Base-by-base conservation (phyloP, 2,329 filamentous ascomycete species). In the Nemania sp. region DNA sequence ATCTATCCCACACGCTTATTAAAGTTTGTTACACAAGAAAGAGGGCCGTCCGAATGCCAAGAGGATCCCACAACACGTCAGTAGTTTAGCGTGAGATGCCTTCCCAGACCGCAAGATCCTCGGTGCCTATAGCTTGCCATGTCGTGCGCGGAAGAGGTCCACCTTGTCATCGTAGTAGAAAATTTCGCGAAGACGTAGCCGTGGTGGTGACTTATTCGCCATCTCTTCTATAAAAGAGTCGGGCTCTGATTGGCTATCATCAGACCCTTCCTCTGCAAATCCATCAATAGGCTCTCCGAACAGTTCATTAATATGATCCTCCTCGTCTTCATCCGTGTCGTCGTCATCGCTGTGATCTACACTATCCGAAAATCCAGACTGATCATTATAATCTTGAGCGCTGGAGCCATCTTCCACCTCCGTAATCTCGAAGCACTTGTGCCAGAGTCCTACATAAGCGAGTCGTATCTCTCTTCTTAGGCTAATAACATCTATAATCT, bases 121-220 rank as follows among this genome's bases (percentile, higher is more conserved):
- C 27, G 24, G 24, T 38, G 35, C 62, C 75, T 75, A 85, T 64
- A 85, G 74, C 73, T 77, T 79, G 20, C 87, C 89, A 79, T 93
- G 90, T 68, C 92, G 86, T 35, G 91, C 91, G 78, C 91, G 92
- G 81, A 95, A 95, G 66, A 95, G 90, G 29, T 91, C 89, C 61
- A 93, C 89, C 79, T 93, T 93, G 77, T 95, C 92, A 77, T 95
- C 93, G 75, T 93, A 94, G 79, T 93, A 95, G 70, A 94, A 79
- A 70, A 96, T 95, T 82, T 95, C 92, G 69, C 92, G 84, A 72
- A 95, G 81, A 62, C 89, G 85, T 67, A 94, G 84, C 73, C 85
- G 81, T 32, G 79, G 76, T 59, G 78, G 80, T 45, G 82, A 78
- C 18, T 73, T 73, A 24, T 73, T 75, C 41, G 83, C 80, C 5